Base-by-base conservation (phyloP, 805 yeast species). In the Ogataea sp. region DNA sequence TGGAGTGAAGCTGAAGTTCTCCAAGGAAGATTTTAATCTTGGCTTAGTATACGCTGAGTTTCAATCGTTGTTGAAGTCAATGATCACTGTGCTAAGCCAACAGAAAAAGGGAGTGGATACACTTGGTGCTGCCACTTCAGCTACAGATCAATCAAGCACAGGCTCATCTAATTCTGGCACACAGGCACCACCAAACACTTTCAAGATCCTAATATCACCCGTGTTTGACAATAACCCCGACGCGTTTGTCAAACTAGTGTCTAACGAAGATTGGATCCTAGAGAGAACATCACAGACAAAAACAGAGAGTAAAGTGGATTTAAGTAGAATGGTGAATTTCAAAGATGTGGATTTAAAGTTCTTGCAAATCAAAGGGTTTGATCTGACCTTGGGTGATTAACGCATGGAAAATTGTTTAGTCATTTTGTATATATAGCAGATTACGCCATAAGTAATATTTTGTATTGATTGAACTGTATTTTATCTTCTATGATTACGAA, bases 351-450 rank as follows among this genome's bases (percentile, higher is more conserved):
- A 48, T 18, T 29, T 56, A 8, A 56, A 57, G 0, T 57, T 50
- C 37, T 38, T 56, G 7, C 49, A 45, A 21, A 39, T 57, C 10
- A 50, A 53, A 36, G 54, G 61, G 9, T 57, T 49, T 43, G 15
- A 30, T 17, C 4, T 30, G 21, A 17, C 8, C 11, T 30, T 30
- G 14, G 47, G 7, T 51, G 50, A 23, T 34, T n/a, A n/a, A n/a
- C n/a, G n/a, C n/a, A n/a, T n/a, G n/a, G n/a, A n/a, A n/a, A n/a
- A n/a, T n/a, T n/a, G n/a, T n/a, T n/a, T n/a, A n/a, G n/a, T n/a
- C n/a, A n/a, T n/a, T n/a, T n/a, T n/a, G n/a, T n/a, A n/a, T n/a
- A n/a, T n/a, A n/a, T n/a, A n/a, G n/a, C n/a, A n/a, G n/a, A n/a
- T n/a, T n/a, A n/a, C n/a, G n/a, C n/a, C n/a, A n/a, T n/a, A n/a